Conservation (phyloP, 148 eudicot genomes). For the Diospyros kaki region DNA sequence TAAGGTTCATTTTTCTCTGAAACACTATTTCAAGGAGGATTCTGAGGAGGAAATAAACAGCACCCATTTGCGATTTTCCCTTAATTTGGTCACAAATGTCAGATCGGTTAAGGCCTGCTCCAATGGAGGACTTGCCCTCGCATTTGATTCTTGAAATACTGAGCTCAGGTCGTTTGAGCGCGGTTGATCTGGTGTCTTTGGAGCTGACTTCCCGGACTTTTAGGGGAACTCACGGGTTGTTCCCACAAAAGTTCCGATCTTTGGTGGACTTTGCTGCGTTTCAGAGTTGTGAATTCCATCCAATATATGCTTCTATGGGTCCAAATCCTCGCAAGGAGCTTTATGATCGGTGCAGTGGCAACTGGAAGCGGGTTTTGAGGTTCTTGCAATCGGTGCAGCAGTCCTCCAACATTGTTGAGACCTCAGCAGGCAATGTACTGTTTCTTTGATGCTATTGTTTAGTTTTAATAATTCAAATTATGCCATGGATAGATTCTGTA, state of each 20-base stretch:
- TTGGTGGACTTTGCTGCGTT: conserved; percentile 76
- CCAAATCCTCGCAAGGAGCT: conserved; percentile 35
- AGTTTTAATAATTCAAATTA: neutral
- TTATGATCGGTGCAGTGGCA: conserved; percentile 51
- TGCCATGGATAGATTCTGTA: too few relatives aligned
- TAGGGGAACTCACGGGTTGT: conserved; percentile 47
- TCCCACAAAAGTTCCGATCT: conserved; percentile 52
- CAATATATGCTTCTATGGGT: conserved; percentile 41
- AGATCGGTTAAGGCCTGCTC: conserved; percentile 31
- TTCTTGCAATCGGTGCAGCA: conserved; percentile 82
- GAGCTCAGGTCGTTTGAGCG: conserved; percentile 64
- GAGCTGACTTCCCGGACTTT: conserved; percentile 61
- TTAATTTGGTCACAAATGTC: conserved; percentile 32
- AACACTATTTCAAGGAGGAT: neutral
- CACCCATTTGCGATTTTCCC: neutral
- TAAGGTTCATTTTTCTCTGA: neutral
- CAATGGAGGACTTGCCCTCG: conserved; percentile 65
- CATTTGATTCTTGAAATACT: conserved; percentile 77
- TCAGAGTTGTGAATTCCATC: conserved; percentile 58
- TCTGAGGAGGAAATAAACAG: neutral
- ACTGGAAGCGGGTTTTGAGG: conserved; percentile 87
- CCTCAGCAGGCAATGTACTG: conserved; percentile 86
- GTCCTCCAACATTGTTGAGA: conserved; percentile 66
- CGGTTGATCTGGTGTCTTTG: conserved; percentile 61
- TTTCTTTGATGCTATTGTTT: conserved; percentile 16